Evolutionary conservation across 1,284 basidiomycete species (phyloP).

Genomic region (Heliocybe sulcata): DNA sequence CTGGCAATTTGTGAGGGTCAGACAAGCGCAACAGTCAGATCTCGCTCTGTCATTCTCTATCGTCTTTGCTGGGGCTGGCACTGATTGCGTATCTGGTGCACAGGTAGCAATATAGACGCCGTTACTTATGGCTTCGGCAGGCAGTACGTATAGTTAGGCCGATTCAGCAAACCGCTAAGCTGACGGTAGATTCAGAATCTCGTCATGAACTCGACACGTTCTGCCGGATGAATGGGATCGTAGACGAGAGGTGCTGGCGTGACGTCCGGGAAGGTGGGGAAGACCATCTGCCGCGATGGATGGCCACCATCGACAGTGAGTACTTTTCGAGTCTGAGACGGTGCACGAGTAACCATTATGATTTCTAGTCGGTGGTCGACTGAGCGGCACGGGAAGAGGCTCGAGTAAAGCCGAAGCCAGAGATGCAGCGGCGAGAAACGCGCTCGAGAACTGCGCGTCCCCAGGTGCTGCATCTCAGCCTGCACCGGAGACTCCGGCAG

Average conservation of each 20-base stretch:
- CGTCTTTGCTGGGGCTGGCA: too few species aligned
- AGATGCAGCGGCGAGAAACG: background rate
- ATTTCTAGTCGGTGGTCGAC: background rate
- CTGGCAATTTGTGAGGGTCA: too few species aligned
- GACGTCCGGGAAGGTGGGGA: background rate
- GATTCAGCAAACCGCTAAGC: background rate
- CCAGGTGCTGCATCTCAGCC: background rate
- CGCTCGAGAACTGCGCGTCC: background rate
- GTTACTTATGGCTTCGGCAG: background rate
- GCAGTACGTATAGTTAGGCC: background rate
- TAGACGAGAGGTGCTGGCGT: background rate
- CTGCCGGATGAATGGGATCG: background rate
- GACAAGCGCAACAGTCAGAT: too few species aligned
- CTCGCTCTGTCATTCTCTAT: too few species aligned
- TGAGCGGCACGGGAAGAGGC: background rate
- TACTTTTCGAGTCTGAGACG: background rate
- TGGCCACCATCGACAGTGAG: background rate
- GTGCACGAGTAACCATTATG: background rate
- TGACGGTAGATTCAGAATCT: background rate
- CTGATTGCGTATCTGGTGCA: too few species aligned
- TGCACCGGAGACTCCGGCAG: too few species aligned
- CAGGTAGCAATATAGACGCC: too few species aligned
- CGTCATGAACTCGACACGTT: background rate
- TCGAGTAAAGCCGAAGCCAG: background rate
- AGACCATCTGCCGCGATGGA: background rate